Base-by-base conservation (phyloP, 805 yeast genomes). In the Kuraishia borneana region DNA sequence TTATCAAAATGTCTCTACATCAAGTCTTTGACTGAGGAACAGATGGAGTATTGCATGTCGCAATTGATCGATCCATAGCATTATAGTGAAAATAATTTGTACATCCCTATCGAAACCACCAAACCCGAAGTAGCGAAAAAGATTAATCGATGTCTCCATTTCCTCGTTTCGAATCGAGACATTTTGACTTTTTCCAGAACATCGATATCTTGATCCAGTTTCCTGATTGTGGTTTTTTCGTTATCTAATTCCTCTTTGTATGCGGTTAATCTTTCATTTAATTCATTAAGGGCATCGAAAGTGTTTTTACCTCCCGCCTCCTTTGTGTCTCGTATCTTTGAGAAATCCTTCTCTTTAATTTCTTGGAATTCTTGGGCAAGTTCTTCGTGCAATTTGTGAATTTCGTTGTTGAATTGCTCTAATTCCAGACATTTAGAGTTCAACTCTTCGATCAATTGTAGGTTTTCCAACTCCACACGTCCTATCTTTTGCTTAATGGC, bases 1-100 rank as follows among this genome's bases (percentile, higher is more conserved):
- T 52, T 89, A 40, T 77, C 94, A 36, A 84, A 80, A 51, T 88
- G 96, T 55, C 68, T 87, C 23, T 87, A 87, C 56, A 72, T 87
- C 42, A 76, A 77, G 42, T 68, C 87, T 5, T 58, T 83, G 34
- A 72, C 78, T 26, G 84, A 76, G 42, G 81, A 75, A 18, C 94
- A 84, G 51, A 77, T 79, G 77, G 48, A 50, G 9, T 46, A 43
- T n/a, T 64, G 71, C 37, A 9, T 18, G 14, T 12, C 18, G 12
- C 20, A 18, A 7, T 21, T 32, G 14, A 18, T 25, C 21, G 34
- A 32, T 13, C 34, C 34, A 18, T 32, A 17, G 17, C n/a, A 9
- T 26, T 26, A 13, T 21, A 21, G 25, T 21, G 25, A 8, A 21
- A 8, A 21, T 21, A 21, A 21, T n/a, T 18, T 26, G 9, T 26